Base-by-base conservation (phyloP, 2,329 filamentous ascomycete genomes). In the Tympanopsis confertula region DNA sequence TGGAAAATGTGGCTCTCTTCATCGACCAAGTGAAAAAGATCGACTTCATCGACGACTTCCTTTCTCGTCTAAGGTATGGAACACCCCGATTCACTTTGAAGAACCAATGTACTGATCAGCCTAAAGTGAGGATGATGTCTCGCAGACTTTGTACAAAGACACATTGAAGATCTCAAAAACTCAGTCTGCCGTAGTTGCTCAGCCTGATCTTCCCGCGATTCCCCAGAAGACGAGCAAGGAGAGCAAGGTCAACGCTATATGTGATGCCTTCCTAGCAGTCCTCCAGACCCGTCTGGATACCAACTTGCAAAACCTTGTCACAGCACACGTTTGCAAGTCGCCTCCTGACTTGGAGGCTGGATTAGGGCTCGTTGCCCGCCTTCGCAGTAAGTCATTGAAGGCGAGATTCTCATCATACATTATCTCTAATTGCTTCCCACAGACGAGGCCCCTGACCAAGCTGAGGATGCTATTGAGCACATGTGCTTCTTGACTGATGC, bases 401-500 rank as follows among this genome's bases (percentile, higher is more conserved):
- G 55, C 45, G 30, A 13, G 13, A 18, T 33, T 13, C 17, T 19
- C 20, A 17, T 4, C 29, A 36, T 47, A 54, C 37, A 52, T 32
- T 24, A 13, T 3, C 17, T 37, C 35, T 29, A 36, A 61, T 20
- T 24, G 37, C 10, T 10, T 10, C n/a, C 24, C 10, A 72, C 78
- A 66, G 69, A 72, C 39, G 71, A 81, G 46, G 74, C 82, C 36
- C 66, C 76, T 30, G 71, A 78, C 38, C 69, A 88, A 46, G 86
- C 86, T 0, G 89, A 96, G 47, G 82, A 81, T 55, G 89, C 89
- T 0, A 82, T 95, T 17, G 87, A 95, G 54, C 91, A 98, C 52
- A 95, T 98, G 42, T 96, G 87, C 66, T 98, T 98, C 67, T 71
- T 98, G 30, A 86, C 88, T 1, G 91, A 98, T 57, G 82, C 93